phyloP scores from a whole-genome alignment of 805 yeast species.

The Scheffersomyces ergatensis region DNA sequence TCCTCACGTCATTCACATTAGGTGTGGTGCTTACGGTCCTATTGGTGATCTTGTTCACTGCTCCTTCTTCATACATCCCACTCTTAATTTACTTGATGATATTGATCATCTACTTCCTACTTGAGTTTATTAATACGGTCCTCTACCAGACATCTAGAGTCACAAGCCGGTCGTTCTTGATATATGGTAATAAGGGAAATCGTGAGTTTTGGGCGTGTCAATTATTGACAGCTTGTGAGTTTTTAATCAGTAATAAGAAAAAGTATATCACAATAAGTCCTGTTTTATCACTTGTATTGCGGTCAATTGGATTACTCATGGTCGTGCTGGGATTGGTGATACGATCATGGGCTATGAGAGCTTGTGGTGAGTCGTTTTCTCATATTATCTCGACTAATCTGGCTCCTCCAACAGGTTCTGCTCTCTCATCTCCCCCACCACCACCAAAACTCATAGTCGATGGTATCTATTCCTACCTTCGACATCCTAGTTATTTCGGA shows the following conservation, averaged over 20 bases:
- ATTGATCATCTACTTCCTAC: constrained; percentile 13
- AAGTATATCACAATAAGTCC: neutral
- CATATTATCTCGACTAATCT: constrained; percentile 27
- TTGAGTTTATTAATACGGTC: constrained; percentile 26
- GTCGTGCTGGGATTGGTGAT: constrained; percentile 21
- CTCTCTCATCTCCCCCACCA: too few species aligned
- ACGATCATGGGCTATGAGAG: constrained; percentile 26
- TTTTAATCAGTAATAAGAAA: constrained; percentile 5
- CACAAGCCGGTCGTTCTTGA: constrained; percentile 26
- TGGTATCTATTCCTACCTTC: constrained; percentile 26
- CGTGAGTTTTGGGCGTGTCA: constrained; percentile 28
- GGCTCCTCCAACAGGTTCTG: too few species aligned
- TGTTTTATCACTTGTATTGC: neutral
- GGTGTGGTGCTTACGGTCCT: constrained; percentile 11
- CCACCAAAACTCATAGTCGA: constrained; percentile 21
- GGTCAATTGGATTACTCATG: constrained; percentile 12
- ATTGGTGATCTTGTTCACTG: neutral
- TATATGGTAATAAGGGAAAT: constrained; percentile 35
- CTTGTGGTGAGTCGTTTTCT: constrained; percentile 34
- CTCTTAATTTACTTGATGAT: neutral
- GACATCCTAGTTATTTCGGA: constrained; percentile 42
- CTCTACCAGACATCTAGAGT: constrained; percentile 23
- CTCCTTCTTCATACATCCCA: neutral
- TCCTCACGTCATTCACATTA: constrained; percentile 12
- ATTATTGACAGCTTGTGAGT: constrained; percentile 20